Evolutionary conservation across 148 eudicot genomes (phyloP), one percentile per base, ranked within the genome.

Genomic region (Rhododendron vialii): DNA sequence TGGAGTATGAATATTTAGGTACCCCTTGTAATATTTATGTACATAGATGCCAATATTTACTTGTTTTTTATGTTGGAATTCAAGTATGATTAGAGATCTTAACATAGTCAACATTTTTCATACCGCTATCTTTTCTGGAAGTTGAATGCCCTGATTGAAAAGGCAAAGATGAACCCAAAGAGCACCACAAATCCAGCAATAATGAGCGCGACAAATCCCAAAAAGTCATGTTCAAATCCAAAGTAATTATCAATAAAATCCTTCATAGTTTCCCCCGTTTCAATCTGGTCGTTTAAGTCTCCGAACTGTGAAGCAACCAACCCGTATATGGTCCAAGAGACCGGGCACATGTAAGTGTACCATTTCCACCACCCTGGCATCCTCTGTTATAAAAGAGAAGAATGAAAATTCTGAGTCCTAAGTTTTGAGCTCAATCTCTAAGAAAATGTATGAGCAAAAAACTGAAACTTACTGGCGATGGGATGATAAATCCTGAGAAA

Each of bases 331-430:
- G 92, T 88, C 92, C 92, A 93, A 14, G 88, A 45, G 45, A 89
- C 41, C 0, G 95, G 95, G 26, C 85, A 84, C 10, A 87, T 74
- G 57, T 83, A 88, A 47, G 87, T 91, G 86, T 86, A 90, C 93
- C 93, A 92, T 81, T 91, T 90, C 94, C 94, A 92, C 94, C 94
- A 92, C 4, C 89, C 80, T 2, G 98, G 98, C 71, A 93, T 96
- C 79, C 93, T 92, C 98, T 96, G 95, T 86, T 22, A 73, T 22
- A 10, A 83, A 28, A 47, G 50, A 9, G 50, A 47, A 47, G 50
- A 47, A 47, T 20, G 76, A 73, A 7, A 38, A 83, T 79, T 9
- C 43, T 78, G 17, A 22, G 53, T 73, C 2, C 35, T 26, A 6
- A 61, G 20, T 43, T 67, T 41, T 38, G 24, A 59, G 15, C 15